Percentiles rank a stretch among this genome's conserved stretches.
Conservation (phyloP, 148 eudicot genomes). For the Persicaria tinctoria region DNA sequence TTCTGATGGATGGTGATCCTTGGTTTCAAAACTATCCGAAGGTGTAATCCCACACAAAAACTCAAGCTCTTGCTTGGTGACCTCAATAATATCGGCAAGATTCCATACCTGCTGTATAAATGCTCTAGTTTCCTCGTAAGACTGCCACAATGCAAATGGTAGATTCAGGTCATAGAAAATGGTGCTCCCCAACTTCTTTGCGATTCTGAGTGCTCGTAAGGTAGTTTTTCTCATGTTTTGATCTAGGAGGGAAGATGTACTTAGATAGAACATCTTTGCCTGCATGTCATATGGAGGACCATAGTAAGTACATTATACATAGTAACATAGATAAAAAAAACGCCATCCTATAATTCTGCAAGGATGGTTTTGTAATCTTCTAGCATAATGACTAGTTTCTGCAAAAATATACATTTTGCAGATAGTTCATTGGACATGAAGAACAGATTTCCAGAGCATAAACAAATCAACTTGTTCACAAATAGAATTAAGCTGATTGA, state of each 20-base stretch:
- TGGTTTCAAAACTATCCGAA: constrained; percentile 65
- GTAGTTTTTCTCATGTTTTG: constrained; percentile 66
- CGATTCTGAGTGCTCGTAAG: constrained; percentile 54
- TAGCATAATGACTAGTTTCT: no score
- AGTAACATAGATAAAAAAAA: background rate
- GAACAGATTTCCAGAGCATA: background rate
- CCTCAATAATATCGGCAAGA: constrained; percentile 78
- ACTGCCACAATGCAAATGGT: constrained; percentile 74
- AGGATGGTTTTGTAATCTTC: background rate
- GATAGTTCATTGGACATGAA: background rate
- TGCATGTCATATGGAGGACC: constrained; percentile 24
- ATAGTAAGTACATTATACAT: background rate
- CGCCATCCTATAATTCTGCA: background rate
- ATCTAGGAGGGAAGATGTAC: constrained; percentile 73
- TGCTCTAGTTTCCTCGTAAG: constrained; percentile 59
- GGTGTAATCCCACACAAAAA: constrained; percentile 81
- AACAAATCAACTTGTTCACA: background rate
- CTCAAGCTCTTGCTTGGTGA: constrained; percentile 93
- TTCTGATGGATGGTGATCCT: constrained; percentile 48
- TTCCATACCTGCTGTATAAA: constrained; percentile 46
- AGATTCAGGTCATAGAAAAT: constrained; percentile 76
- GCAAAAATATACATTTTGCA: no score
- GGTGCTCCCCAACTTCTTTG: constrained; percentile 67
- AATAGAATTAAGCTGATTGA: background rate
- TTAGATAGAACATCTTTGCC: constrained; percentile 93